Conservation (phyloP, 129 eudicot species). For the Lactuca saligna region DNA sequence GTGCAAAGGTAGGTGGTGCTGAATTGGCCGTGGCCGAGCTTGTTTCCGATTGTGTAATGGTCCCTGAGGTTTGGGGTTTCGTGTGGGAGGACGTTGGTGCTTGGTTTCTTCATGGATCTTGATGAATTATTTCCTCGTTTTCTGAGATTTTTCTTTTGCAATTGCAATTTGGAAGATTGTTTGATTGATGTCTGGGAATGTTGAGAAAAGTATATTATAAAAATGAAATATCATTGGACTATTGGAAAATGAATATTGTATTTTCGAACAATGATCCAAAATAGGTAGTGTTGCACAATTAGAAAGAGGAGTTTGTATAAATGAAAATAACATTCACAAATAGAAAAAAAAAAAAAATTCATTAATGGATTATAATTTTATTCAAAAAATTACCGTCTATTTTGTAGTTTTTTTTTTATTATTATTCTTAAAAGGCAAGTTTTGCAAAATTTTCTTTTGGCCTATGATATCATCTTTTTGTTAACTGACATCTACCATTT, state of each 20-base stretch:
- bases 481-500: background rate
- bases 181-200: background rate
- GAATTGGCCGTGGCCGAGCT: background rate
- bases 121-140: background rate
- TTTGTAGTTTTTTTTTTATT: too few species aligned
- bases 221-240: too few species aligned
- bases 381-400: background rate
- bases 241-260: too few species aligned
- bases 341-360: too few species aligned
- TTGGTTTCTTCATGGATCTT: slow-evolving; percentile 1
- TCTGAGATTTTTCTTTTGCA: background rate
- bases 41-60: background rate
- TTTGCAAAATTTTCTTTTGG: too few species aligned
- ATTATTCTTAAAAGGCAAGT: background rate
- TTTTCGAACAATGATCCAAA: background rate
- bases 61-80: background rate
- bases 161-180: background rate
- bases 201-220: too few species aligned
- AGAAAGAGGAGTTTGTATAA: background rate
- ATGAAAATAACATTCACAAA: background rate
- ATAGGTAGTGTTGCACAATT: background rate
- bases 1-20: background rate
- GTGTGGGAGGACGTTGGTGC: background rate
- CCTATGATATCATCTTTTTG: too few species aligned
- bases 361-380: too few species aligned